phyloP scores from a whole-genome alignment of 208 protist species.

The Acanthamoeba culbertsoni region DNA sequence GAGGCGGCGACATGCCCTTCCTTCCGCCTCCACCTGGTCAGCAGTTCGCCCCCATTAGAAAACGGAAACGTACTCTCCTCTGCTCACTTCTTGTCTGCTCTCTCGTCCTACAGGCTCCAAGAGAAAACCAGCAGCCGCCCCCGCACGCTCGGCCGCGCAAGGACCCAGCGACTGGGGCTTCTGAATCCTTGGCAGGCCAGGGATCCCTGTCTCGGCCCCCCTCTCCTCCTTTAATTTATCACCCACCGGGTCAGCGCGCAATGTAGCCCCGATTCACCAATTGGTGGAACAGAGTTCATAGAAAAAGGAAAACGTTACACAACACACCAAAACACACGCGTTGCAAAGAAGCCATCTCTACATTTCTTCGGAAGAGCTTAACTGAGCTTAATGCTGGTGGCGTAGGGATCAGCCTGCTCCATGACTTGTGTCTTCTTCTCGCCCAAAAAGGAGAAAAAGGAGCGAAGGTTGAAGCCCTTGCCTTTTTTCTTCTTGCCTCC shows the following conservation, averaged over 20 bases:
- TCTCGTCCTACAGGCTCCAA: neutral
- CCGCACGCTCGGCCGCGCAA: neutral
- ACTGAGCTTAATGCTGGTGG: constrained; percentile 36
- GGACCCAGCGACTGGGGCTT: constrained; percentile 1
- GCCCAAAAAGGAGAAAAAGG: constrained; percentile 4
- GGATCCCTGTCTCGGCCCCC: no score
- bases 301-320: no score
- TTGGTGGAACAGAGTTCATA: no score
- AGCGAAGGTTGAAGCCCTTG: constrained; percentile 40
- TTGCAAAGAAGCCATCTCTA: no score
- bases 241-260: no score
- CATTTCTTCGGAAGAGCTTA: no score
- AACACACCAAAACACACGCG: no score
- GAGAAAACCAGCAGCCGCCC: neutral
- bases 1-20: neutral
- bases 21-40: constrained; percentile 1
- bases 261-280: no score
- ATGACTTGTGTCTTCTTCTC: constrained; percentile 55
- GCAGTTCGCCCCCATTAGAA: neutral
- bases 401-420: constrained; percentile 46
- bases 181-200: neutral
- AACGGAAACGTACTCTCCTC: neutral
- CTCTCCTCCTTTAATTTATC: no score
- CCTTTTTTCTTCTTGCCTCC: neutral
- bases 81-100: neutral